Base-by-base conservation (phyloP, 2,329 filamentous ascomycete species). In the Pseudogymnoascus sp. region DNA sequence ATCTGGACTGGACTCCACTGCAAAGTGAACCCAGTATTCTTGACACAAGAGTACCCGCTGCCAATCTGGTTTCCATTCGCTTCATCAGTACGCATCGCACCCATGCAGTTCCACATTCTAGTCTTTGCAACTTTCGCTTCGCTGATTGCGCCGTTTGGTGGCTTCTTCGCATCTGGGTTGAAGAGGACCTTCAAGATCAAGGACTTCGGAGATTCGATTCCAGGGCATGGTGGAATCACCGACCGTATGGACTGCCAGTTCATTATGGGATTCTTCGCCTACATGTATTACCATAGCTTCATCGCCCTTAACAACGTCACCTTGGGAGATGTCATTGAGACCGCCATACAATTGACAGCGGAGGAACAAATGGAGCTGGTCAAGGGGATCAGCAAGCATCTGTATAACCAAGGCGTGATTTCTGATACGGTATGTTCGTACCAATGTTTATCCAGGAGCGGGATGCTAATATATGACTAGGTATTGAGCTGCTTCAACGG, bases 121-220 rank as follows among this genome's bases (percentile, higher is more conserved):
- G 83, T 91, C 61, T 88, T 97, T 71, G 91, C 91, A 14, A 92
- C 92, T 0, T 99, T 99, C 72, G 94, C 94, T 56, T 97, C 93
- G 3, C 83, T 99, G 38, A 96, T 99, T 70, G 94, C 94, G 7
- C 94, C 94, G 2, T 99, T 99, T 72, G 94, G 94, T 63, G 94
- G 94, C 31, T 99, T 99, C 83, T 99, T 99, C 74, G 94, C 94
- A 4, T 97, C 92, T 2, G 94, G 94, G 0, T 83, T 99, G 64
- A 99, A 99, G 84, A 90, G 94, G 31, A 97, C 93, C 3, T 99
- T 99, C 80, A 97, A 99, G 80, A 95, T 99, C 82, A 99, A 99
- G 82, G 94, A 99, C 78, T 99, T 99, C 78, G 94, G 94, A 69
- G 91, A 99, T 76, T 96, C 92, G 1, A 99, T 99, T 69, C 94